phyloP scores from a whole-genome alignment of 106 monocot species.

The Acorus calamus region DNA sequence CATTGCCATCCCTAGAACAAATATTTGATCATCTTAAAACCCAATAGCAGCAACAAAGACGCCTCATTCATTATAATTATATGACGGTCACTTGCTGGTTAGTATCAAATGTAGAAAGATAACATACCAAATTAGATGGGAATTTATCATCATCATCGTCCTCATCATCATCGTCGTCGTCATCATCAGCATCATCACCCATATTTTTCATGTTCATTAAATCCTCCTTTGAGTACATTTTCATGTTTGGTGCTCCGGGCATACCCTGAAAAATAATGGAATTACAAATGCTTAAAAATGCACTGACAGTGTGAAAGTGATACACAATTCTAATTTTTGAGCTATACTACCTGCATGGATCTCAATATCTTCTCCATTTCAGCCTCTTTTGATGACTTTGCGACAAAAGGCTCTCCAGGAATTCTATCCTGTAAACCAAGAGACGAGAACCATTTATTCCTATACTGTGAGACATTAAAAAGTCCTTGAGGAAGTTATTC shows the following conservation, averaged over 20 bases:
- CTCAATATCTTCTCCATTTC: conserved; percentile 96
- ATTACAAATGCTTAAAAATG: no score
- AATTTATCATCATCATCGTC: conserved; percentile 65
- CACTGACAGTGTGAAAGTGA: no score
- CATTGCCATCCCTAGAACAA: no score
- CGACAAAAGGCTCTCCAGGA: conserved; percentile 72
- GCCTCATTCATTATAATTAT: no score
- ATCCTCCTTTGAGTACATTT: conserved; percentile 93
- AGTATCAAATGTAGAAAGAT: background rate
- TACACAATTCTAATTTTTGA: background rate
- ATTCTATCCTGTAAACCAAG: conserved; percentile 43
- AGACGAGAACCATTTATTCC: background rate
- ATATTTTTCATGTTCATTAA: conserved; percentile 72
- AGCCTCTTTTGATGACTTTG: conserved; percentile 85
- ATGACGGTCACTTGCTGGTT: no score
- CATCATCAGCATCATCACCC: conserved; percentile 33
- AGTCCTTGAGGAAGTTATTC: no score
- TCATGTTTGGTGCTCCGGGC: conserved; percentile 94
- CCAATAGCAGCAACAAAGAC: no score
- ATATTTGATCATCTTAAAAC: no score
- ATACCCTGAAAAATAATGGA: conserved; percentile 40
- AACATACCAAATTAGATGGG: conserved; percentile 55
- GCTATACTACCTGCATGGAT: conserved; percentile 70
- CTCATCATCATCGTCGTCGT: conserved; percentile 63
- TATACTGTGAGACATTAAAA: no score